A percentile compares a stretch with the other conserved stretches of the same genome.
Evolutionary conservation across 345 rosid species (phyloP).

Genomic region (Aquilaria malaccensis): DNA sequence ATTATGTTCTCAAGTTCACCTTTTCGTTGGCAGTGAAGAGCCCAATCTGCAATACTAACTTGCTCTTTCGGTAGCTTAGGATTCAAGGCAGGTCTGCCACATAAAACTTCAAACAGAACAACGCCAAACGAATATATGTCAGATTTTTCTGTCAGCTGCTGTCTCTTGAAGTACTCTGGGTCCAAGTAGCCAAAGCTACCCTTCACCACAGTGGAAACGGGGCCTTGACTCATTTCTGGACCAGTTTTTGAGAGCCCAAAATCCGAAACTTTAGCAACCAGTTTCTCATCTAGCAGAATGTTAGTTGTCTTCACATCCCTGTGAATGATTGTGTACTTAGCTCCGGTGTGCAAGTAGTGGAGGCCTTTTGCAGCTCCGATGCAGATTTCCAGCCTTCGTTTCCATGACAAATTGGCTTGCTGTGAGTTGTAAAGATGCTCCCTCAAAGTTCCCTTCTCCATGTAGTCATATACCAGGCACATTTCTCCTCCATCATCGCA

Average conservation of each 20-base stretch:
- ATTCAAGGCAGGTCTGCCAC: conserved; percentile 69
- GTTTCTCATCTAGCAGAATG: conserved; percentile 71
- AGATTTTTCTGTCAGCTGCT: conserved; percentile 81
- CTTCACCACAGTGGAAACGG: conserved; percentile 79
- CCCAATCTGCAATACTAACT: conserved; percentile 91
- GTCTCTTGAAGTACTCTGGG: conserved; percentile 78
- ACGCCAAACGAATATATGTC: conserved; percentile 91
- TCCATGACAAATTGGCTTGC: conserved; percentile 55
- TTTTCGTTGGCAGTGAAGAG: conserved; percentile 39
- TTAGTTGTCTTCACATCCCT: conserved; percentile 94
- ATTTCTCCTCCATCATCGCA: conserved; percentile 81
- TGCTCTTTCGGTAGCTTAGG: conserved; percentile 69
- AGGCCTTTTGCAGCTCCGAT: conserved; percentile 83
- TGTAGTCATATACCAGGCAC: conserved; percentile 81
- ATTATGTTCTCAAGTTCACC: conserved; percentile 50
- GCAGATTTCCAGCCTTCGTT: conserved; percentile 61
- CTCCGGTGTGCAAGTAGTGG: conserved; percentile 90
- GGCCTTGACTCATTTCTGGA: conserved; percentile 71
- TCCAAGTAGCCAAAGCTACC: conserved; percentile 92
- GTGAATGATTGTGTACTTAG: conserved; percentile 83
- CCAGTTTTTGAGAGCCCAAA: conserved; percentile 81
- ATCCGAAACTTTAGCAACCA: conserved; percentile 85
- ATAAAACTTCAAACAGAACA: conserved; percentile 68
- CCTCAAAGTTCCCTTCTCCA: conserved; percentile 77
- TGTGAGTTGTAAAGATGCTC: conserved; percentile 61